Conservation (phyloP, 1,284 basidiomycete genomes). For the Athelia psychrophila region DNA sequence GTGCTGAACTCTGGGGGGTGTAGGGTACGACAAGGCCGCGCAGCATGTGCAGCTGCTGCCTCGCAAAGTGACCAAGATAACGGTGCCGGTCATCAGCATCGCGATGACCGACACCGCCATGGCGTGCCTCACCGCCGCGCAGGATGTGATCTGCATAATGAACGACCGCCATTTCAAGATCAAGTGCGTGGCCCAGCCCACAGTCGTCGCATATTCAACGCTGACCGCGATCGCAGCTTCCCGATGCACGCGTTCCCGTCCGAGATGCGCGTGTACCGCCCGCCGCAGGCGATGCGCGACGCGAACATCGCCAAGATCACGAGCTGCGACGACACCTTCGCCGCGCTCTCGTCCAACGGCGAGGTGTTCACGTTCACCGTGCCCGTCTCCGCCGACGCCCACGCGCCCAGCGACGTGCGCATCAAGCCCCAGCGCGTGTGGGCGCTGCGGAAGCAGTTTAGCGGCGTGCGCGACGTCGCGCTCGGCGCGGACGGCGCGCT, state of each 20-base stretch:
- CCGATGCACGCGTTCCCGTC: constrained; percentile 68
- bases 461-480: constrained; percentile 85
- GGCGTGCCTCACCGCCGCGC: constrained; percentile 70
- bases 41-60: constrained; percentile 82
- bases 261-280: constrained; percentile 75
- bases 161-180: constrained; percentile 78
- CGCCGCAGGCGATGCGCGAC: constrained; percentile 69
- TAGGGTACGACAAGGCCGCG: constrained; percentile 73
- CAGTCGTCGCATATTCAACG: constrained; percentile 11
- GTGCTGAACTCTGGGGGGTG: not conserved
- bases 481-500: constrained; percentile 87
- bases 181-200: constrained; percentile 41
- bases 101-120: constrained; percentile 81
- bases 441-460: constrained; percentile 85
- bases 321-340: constrained; percentile 80
- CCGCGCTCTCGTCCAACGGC: constrained; percentile 83
- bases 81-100: constrained; percentile 66
- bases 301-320: constrained; percentile 81
- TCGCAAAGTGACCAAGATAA: constrained; percentile 79
- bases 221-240: constrained; percentile 48
- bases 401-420: constrained; percentile 24
- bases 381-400: constrained; percentile 30
- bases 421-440: constrained; percentile 90
- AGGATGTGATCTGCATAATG: constrained; percentile 84
- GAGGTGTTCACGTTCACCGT: constrained; percentile 89